Evolutionary conservation across 2,329 filamentous ascomycete species (phyloP).

Genomic region (Aspergillus thermomutatus): DNA sequence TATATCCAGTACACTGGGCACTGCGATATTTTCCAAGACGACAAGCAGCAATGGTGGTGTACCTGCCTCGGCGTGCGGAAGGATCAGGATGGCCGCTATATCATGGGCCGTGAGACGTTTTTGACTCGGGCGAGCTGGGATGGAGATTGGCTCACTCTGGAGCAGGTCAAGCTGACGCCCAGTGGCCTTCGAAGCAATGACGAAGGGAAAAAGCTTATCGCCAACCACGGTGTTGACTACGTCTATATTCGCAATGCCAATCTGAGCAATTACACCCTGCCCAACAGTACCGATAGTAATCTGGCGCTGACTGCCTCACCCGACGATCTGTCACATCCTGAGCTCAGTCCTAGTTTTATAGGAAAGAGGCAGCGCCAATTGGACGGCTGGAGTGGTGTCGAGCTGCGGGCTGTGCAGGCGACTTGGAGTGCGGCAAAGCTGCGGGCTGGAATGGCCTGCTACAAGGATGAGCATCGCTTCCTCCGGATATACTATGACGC

Average conservation of each 20-base stretch:
- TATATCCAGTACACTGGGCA: constrained; percentile 23
- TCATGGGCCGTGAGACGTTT: constrained; percentile 35
- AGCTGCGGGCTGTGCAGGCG: not conserved
- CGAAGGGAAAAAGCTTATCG: constrained; percentile 7
- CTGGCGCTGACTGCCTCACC: constrained; percentile 4
- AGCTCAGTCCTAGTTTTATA: constrained; percentile 19
- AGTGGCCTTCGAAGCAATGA: not conserved
- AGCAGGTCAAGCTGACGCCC: constrained; percentile 18
- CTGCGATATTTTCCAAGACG: constrained; percentile 20
- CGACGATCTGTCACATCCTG: constrained; percentile 14
- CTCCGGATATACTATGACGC: constrained; percentile 18
- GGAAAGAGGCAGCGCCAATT: constrained; percentile 24
- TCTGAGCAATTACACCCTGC: constrained; percentile 16
- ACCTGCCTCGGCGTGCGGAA: constrained; percentile 17
- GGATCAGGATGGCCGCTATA: constrained; percentile 15
- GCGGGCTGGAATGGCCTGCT: constrained; percentile 14
- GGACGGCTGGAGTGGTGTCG: constrained; percentile 10
- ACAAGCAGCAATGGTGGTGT: constrained; percentile 18
- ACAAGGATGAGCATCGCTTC: constrained; percentile 25
- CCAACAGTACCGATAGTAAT: not conserved
- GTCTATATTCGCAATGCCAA: constrained; percentile 25
- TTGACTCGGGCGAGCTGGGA: constrained; percentile 27
- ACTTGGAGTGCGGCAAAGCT: not conserved
- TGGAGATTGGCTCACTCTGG: constrained; percentile 8
- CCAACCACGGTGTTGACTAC: constrained; percentile 15